Evolutionary conservation across 306 rosid species (phyloP).

Genomic region (Oxytropis ochrocephala): DNA sequence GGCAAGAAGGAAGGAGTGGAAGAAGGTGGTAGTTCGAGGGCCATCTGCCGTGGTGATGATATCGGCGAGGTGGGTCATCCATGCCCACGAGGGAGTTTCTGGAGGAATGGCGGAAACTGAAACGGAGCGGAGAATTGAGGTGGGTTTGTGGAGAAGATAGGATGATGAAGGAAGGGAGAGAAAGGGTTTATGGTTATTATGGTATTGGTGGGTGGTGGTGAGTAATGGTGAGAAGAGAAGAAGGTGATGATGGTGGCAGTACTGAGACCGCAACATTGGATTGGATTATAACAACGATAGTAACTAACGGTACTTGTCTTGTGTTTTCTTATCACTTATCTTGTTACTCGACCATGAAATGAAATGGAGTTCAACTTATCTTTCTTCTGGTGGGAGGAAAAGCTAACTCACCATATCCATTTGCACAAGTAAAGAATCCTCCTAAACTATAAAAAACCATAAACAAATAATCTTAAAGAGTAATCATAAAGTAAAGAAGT

Average conservation of each 20-base stretch:
- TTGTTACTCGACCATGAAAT: too few species aligned
- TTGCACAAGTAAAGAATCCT: neutral
- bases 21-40: conserved; percentile 55
- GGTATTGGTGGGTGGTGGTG: neutral
- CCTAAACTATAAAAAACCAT: too few species aligned
- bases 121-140: conserved; percentile 21
- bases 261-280: conserved; percentile 49
- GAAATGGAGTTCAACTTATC: too few species aligned
- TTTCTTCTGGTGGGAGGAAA: conserved; percentile 15
- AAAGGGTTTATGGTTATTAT: conserved; percentile 12
- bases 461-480: too few species aligned
- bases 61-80: conserved; percentile 41
- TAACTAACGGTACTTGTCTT: neutral
- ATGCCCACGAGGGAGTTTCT: conserved; percentile 27
- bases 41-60: conserved; percentile 37
- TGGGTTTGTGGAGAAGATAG: conserved; percentile 33
- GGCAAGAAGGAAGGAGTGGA: conserved; percentile 62
- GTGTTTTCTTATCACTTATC: too few species aligned
- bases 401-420: neutral
- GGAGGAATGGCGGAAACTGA: conserved; percentile 34
- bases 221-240: conserved; percentile 10
- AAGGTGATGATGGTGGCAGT: conserved; percentile 32
- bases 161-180: neutral
- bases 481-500: too few species aligned
- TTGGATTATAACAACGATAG: neutral